A percentile compares a stretch with the other conserved stretches of the same genome.
phyloP scores from a whole-genome alignment of 306 rosid species.

The Pterocarpus santalinus region DNA sequence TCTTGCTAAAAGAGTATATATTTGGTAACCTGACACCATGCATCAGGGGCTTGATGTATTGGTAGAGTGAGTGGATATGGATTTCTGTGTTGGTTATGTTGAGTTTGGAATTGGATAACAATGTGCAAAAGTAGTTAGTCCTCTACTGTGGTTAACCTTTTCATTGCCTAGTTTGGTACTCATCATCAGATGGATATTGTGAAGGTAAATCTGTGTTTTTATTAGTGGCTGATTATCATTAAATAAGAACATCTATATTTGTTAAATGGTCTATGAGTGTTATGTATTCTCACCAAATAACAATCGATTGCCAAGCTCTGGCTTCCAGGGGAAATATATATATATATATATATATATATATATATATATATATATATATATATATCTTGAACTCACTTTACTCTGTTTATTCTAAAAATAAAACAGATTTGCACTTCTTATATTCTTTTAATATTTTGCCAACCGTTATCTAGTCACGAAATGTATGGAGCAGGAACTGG shows the following conservation, averaged over 20 bases:
- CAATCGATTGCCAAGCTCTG: background rate
- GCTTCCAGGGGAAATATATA: background rate
- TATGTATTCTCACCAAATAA: background rate
- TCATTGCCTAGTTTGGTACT: background rate
- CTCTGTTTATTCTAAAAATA: background rate
- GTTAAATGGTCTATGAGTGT: background rate
- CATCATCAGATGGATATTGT: background rate
- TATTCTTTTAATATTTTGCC: background rate
- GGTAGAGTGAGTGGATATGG: background rate
- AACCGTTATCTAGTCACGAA: conserved; percentile 16
- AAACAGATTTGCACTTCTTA: background rate
- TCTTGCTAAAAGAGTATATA: no score
- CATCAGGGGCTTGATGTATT: no score
- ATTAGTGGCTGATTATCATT: background rate
- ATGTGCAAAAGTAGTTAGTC: conserved; percentile 1
- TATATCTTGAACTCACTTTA: background rate
- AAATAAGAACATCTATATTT: no score
- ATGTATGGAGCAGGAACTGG: conserved; percentile 13
- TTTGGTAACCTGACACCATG: no score
- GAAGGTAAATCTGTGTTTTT: background rate
- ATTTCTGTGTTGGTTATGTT: background rate
- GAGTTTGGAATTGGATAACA: background rate
- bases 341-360: no score
- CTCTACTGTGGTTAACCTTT: background rate
- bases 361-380: no score